Conservation (phyloP, 495 filamentous ascomycete genomes). For the Stereocaulon alpinum region DNA sequence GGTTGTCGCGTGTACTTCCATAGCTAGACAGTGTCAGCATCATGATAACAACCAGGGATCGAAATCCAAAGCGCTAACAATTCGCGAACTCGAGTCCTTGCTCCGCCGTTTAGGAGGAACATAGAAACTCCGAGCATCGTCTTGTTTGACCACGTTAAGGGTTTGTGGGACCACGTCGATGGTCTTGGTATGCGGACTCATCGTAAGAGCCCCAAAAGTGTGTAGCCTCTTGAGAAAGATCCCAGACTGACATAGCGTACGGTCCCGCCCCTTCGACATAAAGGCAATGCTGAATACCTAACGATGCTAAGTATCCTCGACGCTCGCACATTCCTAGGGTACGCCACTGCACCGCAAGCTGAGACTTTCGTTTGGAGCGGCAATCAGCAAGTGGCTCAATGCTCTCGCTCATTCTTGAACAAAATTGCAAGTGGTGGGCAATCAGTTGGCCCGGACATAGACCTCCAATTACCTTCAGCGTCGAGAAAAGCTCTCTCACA, state of each 20-base stretch:
- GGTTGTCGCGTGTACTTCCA: neutral
- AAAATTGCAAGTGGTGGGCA: neutral
- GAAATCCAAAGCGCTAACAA: neutral
- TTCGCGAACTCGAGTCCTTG: neutral
- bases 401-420: neutral
- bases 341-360: neutral
- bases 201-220: neutral
- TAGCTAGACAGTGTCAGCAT: neutral
- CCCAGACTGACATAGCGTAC: neutral
- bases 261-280: neutral
- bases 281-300: neutral
- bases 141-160: neutral
- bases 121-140: neutral
- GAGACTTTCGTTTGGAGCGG: neutral
- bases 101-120: neutral
- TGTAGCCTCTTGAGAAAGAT: neutral
- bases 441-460: neutral
- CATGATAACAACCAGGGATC: neutral
- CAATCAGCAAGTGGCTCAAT: neutral
- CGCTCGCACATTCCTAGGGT: neutral
- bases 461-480: neutral
- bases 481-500: neutral
- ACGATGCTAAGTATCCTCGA: neutral
- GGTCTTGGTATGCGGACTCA: neutral
- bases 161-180: neutral